Evolutionary conservation across 495 filamentous ascomycete genomes (phyloP).

Genomic region (Xylaria castorea): DNA sequence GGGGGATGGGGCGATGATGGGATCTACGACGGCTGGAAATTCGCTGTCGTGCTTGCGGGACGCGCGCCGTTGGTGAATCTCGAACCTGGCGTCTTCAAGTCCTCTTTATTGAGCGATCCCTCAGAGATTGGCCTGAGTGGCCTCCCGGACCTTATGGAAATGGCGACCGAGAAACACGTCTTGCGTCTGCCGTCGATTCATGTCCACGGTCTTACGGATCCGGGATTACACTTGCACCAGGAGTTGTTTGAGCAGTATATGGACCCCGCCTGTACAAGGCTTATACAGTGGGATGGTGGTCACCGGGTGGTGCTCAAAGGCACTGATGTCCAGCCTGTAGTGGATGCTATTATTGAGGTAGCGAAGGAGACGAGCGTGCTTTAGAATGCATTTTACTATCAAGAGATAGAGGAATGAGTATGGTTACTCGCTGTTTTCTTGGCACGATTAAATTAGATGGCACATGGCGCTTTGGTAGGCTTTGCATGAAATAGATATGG

Average conservation of each 20-base stretch:
- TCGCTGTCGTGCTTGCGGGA: constrained; percentile 62
- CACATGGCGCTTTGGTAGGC: neutral
- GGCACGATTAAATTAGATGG: neutral
- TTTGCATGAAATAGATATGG: constrained; percentile 7
- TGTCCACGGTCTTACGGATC: constrained; percentile 66
- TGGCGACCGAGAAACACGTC: constrained; percentile 34
- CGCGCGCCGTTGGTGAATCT: constrained; percentile 60
- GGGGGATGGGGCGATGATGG: constrained; percentile 13
- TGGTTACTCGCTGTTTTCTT: neutral
- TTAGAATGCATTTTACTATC: neutral
- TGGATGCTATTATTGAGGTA: constrained; percentile 52
- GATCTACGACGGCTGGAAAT: constrained; percentile 39
- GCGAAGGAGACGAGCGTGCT: constrained; percentile 41
- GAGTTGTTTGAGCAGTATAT: constrained; percentile 59
- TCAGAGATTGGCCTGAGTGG: constrained; percentile 32
- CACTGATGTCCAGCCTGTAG: constrained; percentile 58
- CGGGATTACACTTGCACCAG: constrained; percentile 59
- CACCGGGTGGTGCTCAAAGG: constrained; percentile 66
- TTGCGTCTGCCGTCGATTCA: constrained; percentile 64
- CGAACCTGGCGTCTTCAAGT: constrained; percentile 40
- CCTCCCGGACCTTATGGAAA: constrained; percentile 38
- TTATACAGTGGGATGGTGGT: constrained; percentile 68
- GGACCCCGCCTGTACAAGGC: constrained; percentile 45
- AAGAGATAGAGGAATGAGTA: neutral
- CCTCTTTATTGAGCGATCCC: constrained; percentile 32